Percentiles rank a stretch among this genome's conserved stretches.
These are phyloP conservation scores for Micractinium conductrix DNA, from an alignment of 139 green algal genomes.

Conservation along the genomic window DNA sequence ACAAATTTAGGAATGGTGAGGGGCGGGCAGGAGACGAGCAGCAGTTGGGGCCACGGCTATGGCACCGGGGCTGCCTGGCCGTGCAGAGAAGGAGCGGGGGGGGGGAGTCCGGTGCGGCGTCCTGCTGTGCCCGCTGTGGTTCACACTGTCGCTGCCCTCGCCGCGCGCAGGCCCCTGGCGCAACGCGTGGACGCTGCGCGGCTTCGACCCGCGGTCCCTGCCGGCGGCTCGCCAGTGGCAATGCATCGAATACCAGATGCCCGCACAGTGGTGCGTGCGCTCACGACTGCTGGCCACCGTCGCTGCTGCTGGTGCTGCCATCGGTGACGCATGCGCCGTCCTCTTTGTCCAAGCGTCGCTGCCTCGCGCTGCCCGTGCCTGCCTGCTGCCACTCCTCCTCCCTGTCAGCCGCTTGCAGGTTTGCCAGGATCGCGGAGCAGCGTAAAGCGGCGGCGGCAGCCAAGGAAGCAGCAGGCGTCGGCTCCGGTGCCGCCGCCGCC, in stretches of 20 bases:
- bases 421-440: constrained; percentile 18
- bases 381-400: not conserved
- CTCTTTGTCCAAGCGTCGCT: not conserved
- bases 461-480: not conserved
- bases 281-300: not conserved
- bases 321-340: not conserved
- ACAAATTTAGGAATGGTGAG: constrained; percentile 40
- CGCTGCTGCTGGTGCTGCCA: not conserved
- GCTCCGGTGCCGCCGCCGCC: not conserved
- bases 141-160: not conserved
- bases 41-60: too few species aligned
- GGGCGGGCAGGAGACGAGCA: too few species aligned
- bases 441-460: not conserved
- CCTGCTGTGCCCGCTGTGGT: too few species aligned
- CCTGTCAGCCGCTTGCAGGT: constrained; percentile 12
- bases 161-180: constrained; percentile 38
- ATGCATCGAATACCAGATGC: constrained; percentile 30
- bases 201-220: constrained; percentile 38
- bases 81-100: not conserved
- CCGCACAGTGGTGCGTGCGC: constrained; percentile 24
- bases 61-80: too few species aligned
- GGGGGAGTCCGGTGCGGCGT: not conserved
- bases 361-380: not conserved
- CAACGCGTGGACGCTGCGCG: constrained; percentile 27
- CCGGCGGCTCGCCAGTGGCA: constrained; percentile 21